Conservation (phyloP, 2,329 filamentous ascomycete genomes). For the Delphinella strobiligena region DNA sequence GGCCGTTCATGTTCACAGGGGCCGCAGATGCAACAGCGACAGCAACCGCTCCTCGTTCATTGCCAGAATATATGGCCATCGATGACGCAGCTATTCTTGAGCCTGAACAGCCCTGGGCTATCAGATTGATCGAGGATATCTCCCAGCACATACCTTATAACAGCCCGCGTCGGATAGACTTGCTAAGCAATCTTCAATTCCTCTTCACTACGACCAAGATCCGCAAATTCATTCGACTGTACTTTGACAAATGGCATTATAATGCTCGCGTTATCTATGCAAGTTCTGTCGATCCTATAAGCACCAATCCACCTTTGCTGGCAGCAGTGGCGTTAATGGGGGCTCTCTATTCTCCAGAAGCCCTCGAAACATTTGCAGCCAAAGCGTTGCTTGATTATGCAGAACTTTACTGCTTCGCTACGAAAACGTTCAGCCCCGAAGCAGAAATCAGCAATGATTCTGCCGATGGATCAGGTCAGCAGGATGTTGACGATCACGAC, state of each 20-base stretch:
- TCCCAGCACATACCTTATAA: not conserved
- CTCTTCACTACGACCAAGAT: not conserved
- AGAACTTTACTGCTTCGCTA: not conserved
- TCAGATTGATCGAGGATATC: not conserved
- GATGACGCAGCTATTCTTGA: not conserved
- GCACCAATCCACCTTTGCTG: not conserved
- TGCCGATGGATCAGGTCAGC: not conserved
- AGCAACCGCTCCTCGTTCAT: no score
- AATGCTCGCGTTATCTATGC: not conserved
- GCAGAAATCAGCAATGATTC: conserved; percentile 3
- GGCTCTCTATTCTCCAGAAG: not conserved
- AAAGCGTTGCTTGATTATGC: not conserved
- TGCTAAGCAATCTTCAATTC: not conserved
- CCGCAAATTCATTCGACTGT: not conserved
- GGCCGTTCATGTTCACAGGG: no score
- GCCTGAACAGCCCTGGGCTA: not conserved
- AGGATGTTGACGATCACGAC: conserved; percentile 2
- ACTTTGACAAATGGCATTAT: not conserved
- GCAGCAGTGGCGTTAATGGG: not conserved
- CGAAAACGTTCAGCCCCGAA: not conserved
- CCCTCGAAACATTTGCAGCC: not conserved
- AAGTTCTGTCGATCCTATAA: not conserved
- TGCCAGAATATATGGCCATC: no score
- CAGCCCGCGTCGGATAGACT: not conserved
- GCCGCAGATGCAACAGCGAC: no score